Conservation (phyloP, 192 early-diverging fungal genomes). For the Backusella morwellensis region DNA sequence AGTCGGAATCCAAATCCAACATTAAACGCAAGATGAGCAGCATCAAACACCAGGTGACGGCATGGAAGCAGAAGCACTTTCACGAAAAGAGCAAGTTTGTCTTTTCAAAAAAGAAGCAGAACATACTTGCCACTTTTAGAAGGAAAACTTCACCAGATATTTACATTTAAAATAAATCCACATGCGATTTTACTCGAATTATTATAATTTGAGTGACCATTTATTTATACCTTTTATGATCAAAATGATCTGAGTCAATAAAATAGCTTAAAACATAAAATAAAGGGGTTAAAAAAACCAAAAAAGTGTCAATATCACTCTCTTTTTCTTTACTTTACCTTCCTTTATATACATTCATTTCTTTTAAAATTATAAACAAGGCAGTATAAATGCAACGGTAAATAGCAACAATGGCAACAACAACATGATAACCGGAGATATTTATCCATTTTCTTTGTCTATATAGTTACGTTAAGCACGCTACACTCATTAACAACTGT, state of each 20-base stretch:
- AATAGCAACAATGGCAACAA: not conserved
- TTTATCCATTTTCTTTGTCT: not conserved
- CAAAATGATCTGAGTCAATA: not conserved
- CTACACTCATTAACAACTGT: constrained; percentile 73
- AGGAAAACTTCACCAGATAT: not conserved
- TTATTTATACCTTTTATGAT: not conserved
- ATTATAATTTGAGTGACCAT: not conserved
- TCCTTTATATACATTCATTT: not conserved
- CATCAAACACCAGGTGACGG: not conserved
- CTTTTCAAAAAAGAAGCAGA: not conserved
- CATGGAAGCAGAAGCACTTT: not conserved
- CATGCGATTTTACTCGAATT: not conserved
- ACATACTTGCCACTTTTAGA: not conserved
- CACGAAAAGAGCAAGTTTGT: not conserved
- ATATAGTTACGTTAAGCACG: constrained; percentile 71
- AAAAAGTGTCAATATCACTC: not conserved
- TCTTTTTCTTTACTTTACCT: not conserved
- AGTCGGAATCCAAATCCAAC: not conserved
- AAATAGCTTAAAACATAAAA: not conserved
- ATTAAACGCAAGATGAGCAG: not conserved
- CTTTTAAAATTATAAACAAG: not conserved
- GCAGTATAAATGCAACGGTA: not conserved
- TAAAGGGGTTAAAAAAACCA: not conserved
- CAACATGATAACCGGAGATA: not conserved
- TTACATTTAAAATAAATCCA: not conserved